Base-by-base conservation (phyloP, 139 green algal species). In the Chlorella sp. region DNA sequence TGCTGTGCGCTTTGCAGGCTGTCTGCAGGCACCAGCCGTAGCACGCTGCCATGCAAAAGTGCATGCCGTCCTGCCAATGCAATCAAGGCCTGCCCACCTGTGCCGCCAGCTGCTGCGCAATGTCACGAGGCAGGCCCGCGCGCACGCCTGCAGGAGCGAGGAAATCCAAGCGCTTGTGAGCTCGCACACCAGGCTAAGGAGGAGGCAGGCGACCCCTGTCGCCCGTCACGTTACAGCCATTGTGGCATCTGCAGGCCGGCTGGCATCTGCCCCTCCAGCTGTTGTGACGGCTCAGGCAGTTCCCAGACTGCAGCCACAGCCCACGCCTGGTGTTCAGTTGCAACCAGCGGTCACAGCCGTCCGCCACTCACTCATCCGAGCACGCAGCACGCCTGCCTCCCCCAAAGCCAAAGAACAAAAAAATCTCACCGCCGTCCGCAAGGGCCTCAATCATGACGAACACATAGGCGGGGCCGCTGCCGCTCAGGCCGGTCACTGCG, bases 391-490 rank as follows among this genome's bases (percentile, higher is more conserved):
- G 20, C 62, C 60, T 32, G 62, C 56, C 56, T n/a, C 22, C 56
- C 28, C 22, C 56, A 17, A 13, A 65, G 11, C 56, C 8, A 3
- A n/a, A 5, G n/a, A n/a, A n/a, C n/a, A n/a, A n/a, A n/a, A n/a
- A n/a, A n/a, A 22, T 11, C 76, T 38, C 77, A 83, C 77, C 77
- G 34, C 77, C 77, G 86, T 99, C 97, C 1, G 96, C 92, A 76
- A 99, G 88, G 14, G 96, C 97, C 92, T 99, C 97, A n/a, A 99
- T 98, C 68, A 96, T 89, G 9, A 98, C 82, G 89, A 98, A 99
- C 20, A 99, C 82, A 80, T 98, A 99, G 14, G 97, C 97, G 7
- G 97, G 97, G 0, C 97, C 97, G 73, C 89, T 96, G 72, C 97
- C 97, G 82, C 88, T 96, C 9, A 99, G 90, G 22, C 96, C 97